Base-by-base conservation (phyloP, 2,329 filamentous ascomycete species). In the Fusarium guadeloupense region DNA sequence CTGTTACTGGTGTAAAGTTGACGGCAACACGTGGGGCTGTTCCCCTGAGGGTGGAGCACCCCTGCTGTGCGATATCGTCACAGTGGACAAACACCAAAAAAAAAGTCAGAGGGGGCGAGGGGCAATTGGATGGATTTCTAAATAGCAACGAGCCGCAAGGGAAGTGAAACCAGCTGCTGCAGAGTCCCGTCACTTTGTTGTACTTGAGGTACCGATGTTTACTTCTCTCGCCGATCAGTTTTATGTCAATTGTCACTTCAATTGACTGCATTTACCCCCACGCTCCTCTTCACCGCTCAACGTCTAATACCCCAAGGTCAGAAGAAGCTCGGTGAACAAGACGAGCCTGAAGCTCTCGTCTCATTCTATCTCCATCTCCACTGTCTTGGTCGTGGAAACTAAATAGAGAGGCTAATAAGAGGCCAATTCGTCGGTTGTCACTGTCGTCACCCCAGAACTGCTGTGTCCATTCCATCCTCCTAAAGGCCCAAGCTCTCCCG, bases 381-480 rank as follows among this genome's bases (percentile, higher is more conserved):
- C 34, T 39, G 23, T 51, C 50, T 33, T 53, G n/a, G n/a, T 48
- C 23, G 20, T 9, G 26, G 47, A 21, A 50, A 34, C 46, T 26
- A 49, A 58, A 31, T 16, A 33, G 14, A 33, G n/a, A n/a, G n/a
- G n/a, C 23, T 8, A 25, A 9, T 31, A 12, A 42, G 51, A 47
- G 26, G 52, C 54, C 55, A 59, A 46, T 55, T 60, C 35, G 25
- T 54, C 21, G 35, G 30, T 59, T 59, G 40, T 59, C 40, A 54
- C 59, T 59, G 54, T 66, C 54, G 62, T 66, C 62, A 65, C 57
- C 61, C 43, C 42, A 40, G 42, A 26, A 50, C 55, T 33, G 38
- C 47, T 33, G 54, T 48, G 50, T 51, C 64, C 67, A 69, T 69
- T 69, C 67, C 55, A 59, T 68, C 64, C 55, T 59, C 34, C 62